These are phyloP conservation scores for Croton setiger DNA, from an alignment of 441 rosid genomes.

Conservation along the genomic window DNA sequence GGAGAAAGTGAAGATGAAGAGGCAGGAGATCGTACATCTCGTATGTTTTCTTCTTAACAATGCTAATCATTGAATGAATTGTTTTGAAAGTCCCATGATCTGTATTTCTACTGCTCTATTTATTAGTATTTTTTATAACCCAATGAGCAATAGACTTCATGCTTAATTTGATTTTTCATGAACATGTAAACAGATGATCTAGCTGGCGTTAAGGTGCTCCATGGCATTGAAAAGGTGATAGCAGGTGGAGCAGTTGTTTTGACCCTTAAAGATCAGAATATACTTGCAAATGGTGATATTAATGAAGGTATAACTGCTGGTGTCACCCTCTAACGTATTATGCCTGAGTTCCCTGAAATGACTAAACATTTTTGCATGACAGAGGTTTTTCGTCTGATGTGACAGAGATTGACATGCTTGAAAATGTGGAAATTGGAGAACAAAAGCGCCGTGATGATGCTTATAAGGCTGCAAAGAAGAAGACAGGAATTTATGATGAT, in stretches of 20 bases:
- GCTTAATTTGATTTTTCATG: slow-evolving; percentile 7
- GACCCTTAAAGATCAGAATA: slow-evolving; percentile 90
- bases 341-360: slow-evolving; percentile 16
- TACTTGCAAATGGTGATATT: slow-evolving; percentile 79
- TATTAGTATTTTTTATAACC: too few species aligned
- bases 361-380: slow-evolving; percentile 30
- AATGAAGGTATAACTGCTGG: slow-evolving; percentile 63
- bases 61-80: background rate
- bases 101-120: background rate
- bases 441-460: slow-evolving; percentile 90
- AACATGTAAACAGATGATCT: slow-evolving; percentile 55
- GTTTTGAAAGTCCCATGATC: background rate
- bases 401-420: slow-evolving; percentile 94
- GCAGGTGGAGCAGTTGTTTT: slow-evolving; percentile 98
- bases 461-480: slow-evolving; percentile 90
- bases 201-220: slow-evolving; percentile 84
- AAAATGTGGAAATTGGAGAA: slow-evolving; percentile 97
- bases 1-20: slow-evolving; percentile 74
- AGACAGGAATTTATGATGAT: slow-evolving; percentile 71
- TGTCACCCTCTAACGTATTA: slow-evolving; percentile 15
- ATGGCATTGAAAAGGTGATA: slow-evolving; percentile 90
- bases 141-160: background rate
- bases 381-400: slow-evolving; percentile 35
- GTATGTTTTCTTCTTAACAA: slow-evolving; percentile 36
- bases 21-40: slow-evolving; percentile 32